Evolutionary conservation across 2,329 filamentous ascomycete genomes (phyloP).

Genomic region (Penicillium freii): DNA sequence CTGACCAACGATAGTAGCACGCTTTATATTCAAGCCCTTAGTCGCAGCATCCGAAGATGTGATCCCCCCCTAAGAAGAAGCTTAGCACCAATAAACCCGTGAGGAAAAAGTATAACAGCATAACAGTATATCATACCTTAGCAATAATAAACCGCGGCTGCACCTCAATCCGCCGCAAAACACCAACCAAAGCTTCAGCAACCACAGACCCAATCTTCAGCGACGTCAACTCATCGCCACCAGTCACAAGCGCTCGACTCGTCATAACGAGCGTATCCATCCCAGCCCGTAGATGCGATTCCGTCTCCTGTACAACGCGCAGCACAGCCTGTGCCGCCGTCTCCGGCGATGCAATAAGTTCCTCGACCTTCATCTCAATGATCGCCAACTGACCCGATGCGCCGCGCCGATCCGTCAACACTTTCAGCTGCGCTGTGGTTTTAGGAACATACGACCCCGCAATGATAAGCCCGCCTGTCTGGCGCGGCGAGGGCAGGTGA

Average conservation of each 20-base stretch:
- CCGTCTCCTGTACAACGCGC: conserved; percentile 37
- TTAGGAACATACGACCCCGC: conserved; percentile 61
- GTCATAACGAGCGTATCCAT: conserved; percentile 61
- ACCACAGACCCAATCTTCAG: conserved; percentile 56
- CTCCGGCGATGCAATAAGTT: conserved; percentile 44
- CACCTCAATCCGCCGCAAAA: conserved; percentile 49
- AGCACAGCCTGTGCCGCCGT: conserved; percentile 21
- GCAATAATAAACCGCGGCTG: conserved; percentile 58
- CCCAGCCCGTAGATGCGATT: conserved; percentile 44
- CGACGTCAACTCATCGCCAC: conserved; percentile 50
- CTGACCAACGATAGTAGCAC: conserved; percentile 56
- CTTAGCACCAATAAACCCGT: background rate
- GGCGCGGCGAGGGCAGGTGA: conserved; percentile 31
- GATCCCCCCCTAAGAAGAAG: conserved; percentile 51
- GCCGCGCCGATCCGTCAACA: conserved; percentile 41
- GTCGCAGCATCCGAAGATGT: conserved; percentile 60
- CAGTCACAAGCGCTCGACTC: conserved; percentile 53
- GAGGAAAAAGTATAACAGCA: background rate
- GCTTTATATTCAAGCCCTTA: conserved; percentile 55
- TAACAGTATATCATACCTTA: conserved; percentile 37
- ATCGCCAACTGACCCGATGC: conserved; percentile 40
- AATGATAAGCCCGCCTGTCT: conserved; percentile 53
- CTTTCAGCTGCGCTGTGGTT: conserved; percentile 55
- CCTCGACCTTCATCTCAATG: conserved; percentile 51
- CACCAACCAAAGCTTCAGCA: conserved; percentile 51